phyloP scores from a whole-genome alignment of 2,329 filamentous ascomycete species.

The Aspergillus alliaceus region DNA sequence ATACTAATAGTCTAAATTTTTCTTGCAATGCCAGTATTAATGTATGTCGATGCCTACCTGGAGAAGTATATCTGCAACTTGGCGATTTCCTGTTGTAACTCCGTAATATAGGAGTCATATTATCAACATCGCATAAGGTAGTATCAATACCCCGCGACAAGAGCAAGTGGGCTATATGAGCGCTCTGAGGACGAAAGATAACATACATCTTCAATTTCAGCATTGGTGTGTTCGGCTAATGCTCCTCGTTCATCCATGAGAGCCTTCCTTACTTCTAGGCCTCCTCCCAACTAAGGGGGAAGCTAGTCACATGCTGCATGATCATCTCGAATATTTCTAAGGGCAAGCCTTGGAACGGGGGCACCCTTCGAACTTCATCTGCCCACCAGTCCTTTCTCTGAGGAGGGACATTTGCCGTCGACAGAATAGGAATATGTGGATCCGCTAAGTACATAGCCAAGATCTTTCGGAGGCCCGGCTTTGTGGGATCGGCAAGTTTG shows the following conservation, averaged over 20 bases:
- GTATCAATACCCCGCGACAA: neutral
- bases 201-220: neutral
- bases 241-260: neutral
- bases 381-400: slow-evolving; percentile 9
- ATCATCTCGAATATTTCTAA: neutral
- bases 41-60: neutral
- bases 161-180: neutral
- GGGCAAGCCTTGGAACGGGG: neutral
- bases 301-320: neutral
- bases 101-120: slow-evolving; percentile 4
- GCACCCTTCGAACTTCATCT: neutral
- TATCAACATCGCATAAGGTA: neutral
- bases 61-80: neutral
- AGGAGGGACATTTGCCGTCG: slow-evolving; percentile 26
- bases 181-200: no score
- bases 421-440: slow-evolving; percentile 24
- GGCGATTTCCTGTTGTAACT: neutral
- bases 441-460: slow-evolving; percentile 27
- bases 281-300: neutral
- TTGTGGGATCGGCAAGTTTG: slow-evolving; percentile 18
- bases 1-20: no score
- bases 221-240: neutral
- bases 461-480: slow-evolving; percentile 27
- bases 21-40: no score
- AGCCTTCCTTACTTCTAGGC: neutral